Percentiles rank a stretch among this genome's conserved stretches.
Conservation (phyloP, 2,329 filamentous ascomycete species). For the Corniculantispora saksenae region DNA sequence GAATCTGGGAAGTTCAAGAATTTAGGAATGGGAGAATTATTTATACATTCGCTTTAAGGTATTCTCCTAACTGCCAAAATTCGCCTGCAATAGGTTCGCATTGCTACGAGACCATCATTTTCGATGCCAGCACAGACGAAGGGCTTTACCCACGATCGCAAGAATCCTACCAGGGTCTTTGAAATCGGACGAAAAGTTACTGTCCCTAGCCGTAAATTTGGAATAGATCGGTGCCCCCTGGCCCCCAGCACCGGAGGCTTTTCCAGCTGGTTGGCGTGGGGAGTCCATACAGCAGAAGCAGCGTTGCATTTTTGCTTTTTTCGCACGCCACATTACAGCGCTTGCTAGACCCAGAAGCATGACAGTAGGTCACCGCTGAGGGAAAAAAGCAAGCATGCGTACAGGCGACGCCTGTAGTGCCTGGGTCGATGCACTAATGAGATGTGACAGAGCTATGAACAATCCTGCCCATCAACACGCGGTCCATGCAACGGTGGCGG, state of each 20-base stretch:
- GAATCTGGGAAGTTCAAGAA: background rate
- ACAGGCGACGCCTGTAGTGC: background rate
- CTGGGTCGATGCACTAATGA: background rate
- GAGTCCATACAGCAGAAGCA: background rate
- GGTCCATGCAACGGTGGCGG: background rate
- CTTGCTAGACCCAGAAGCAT: background rate
- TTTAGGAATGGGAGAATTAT: background rate
- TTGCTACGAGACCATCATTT: background rate
- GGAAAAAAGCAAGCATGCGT: background rate
- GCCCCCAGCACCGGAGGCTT: background rate
- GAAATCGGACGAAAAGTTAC: background rate
- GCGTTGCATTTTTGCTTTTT: background rate
- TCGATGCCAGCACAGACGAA: background rate
- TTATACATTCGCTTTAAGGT: background rate
- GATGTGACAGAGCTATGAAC: background rate
- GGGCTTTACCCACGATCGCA: conserved; percentile 2
- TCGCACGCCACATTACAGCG: conserved; percentile 1
- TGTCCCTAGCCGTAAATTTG: background rate
- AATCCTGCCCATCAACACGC: background rate
- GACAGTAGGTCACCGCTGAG: background rate
- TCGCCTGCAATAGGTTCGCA: background rate
- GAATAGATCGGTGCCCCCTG: background rate
- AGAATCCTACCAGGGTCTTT: background rate
- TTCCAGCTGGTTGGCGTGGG: background rate
- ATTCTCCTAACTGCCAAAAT: background rate